A percentile compares a stretch with the other conserved stretches of the same genome.
Evolutionary conservation across 768 basidiomycete species (phyloP).

Genomic region (Dentipellis fragilis): DNA sequence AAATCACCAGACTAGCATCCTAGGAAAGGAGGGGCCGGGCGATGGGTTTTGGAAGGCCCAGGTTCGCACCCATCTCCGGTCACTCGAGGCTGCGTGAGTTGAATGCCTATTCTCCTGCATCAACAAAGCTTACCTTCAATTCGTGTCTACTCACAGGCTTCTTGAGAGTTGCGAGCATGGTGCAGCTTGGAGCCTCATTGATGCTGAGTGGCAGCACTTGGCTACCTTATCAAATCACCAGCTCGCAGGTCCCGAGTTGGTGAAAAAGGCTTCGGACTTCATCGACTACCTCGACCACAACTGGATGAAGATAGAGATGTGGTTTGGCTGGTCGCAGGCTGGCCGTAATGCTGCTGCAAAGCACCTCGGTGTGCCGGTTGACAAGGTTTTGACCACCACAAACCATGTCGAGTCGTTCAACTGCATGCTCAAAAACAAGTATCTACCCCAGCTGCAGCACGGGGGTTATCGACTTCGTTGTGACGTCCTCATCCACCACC

Average conservation of each 20-base stretch:
- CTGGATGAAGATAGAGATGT: background rate
- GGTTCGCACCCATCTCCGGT: no score
- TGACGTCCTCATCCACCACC: slow-evolving; percentile 17
- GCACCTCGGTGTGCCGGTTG: slow-evolving; percentile 7
- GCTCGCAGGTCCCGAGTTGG: background rate
- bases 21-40: background rate
- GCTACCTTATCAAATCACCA: no score
- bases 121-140: no score
- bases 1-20: slow-evolving; percentile 15
- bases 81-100: no score
- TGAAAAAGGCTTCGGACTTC: no score
- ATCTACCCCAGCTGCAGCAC: slow-evolving; percentile 19
- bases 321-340: background rate
- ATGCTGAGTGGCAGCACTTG: no score
- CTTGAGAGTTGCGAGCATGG: no score
- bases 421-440: slow-evolving; percentile 22
- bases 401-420: slow-evolving; percentile 34
- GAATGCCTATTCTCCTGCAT: no score
- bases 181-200: no score
- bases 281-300: background rate
- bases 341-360: background rate
- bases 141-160: no score
- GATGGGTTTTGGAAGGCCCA: no score
- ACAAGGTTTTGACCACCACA: slow-evolving; percentile 26
- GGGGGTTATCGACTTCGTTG: slow-evolving; percentile 22